Evolutionary conservation across 2,329 filamentous ascomycete genomes (phyloP).

Genomic region (Trichoderma aggressivum): DNA sequence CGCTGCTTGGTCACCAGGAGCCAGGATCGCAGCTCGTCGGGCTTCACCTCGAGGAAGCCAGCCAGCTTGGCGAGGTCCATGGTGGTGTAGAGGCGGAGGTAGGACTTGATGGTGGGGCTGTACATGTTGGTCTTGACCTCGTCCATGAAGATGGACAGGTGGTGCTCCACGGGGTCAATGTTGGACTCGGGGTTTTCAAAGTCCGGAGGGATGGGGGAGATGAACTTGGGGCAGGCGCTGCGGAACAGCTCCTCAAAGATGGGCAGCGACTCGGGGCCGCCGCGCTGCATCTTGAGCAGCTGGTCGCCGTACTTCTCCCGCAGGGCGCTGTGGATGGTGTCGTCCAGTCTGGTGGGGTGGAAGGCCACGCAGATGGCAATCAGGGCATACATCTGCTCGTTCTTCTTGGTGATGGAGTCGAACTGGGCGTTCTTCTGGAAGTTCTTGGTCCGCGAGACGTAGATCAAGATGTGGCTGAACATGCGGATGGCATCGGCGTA

Average conservation of each 20-base stretch:
- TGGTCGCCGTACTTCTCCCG: constrained; percentile 99
- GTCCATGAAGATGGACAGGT: constrained; percentile 97
- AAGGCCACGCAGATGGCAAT: constrained; percentile 99
- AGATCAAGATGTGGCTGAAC: constrained; percentile 99
- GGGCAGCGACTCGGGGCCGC: constrained; percentile 89
- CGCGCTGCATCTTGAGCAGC: constrained; percentile 92
- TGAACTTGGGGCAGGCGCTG: constrained; percentile 98
- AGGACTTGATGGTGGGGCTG: constrained; percentile 96
- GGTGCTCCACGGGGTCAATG: constrained; percentile 95
- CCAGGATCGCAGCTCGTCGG: constrained; percentile 93
- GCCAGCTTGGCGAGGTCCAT: constrained; percentile 99
- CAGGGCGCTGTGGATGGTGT: constrained; percentile 97
- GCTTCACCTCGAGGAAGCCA: constrained; percentile 92
- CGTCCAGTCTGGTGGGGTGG: constrained; percentile 93
- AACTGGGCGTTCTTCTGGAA: constrained; percentile 99
- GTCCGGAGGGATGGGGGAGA: constrained; percentile 92
- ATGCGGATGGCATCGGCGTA: constrained; percentile 99
- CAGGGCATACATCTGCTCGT: constrained; percentile 99
- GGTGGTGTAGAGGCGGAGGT: constrained; percentile 97
- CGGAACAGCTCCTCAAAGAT: constrained; percentile 99
- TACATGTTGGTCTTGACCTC: constrained; percentile 99
- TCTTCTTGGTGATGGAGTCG: constrained; percentile 99
- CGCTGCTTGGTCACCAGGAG: constrained; percentile 98
- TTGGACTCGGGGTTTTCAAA: constrained; percentile 97
- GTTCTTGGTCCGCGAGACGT: constrained; percentile 98